phyloP scores from a whole-genome alignment of 2,329 filamentous ascomycete species.

The Stachybotrys chlorohalonatus region DNA sequence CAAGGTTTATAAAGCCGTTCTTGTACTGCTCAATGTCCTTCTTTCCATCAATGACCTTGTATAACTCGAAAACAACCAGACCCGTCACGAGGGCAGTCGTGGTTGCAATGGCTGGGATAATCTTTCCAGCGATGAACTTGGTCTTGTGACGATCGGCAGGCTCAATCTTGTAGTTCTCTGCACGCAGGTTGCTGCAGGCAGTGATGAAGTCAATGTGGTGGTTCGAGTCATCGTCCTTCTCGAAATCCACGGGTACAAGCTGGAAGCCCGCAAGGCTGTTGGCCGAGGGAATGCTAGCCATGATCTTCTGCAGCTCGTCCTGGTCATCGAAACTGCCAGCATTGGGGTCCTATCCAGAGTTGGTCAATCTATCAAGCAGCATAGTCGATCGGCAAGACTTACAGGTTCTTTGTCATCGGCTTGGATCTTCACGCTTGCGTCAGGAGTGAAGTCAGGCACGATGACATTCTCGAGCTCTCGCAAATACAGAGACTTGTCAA shows the following conservation, averaged over 20 bases:
- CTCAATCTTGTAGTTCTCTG: conserved; percentile 96
- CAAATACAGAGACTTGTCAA: conserved; percentile 60
- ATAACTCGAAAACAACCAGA: conserved; percentile 83
- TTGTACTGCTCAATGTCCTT: conserved; percentile 97
- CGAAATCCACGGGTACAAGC: conserved; percentile 86
- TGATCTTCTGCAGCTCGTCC: conserved; percentile 65
- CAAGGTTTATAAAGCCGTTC: conserved; percentile 96
- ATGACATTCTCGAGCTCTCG: conserved; percentile 87
- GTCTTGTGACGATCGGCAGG: conserved; percentile 92
- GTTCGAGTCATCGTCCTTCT: conserved; percentile 98
- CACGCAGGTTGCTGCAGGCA: conserved; percentile 89
- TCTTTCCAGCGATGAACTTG: conserved; percentile 99
- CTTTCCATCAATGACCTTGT: conserved; percentile 95
- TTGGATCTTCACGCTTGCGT: conserved; percentile 90
- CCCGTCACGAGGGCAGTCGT: conserved; percentile 94
- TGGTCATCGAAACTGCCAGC: conserved; percentile 62
- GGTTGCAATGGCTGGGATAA: conserved; percentile 96
- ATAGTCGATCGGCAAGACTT: conserved; percentile 22
- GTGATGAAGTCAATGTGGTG: conserved; percentile 99
- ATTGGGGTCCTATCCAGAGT: conserved; percentile 61
- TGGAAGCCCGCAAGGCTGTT: conserved; percentile 81
- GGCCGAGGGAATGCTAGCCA: conserved; percentile 64
- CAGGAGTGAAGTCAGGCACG: conserved; percentile 87
- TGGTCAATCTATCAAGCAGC: not conserved
- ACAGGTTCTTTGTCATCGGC: conserved; percentile 87